Percentiles rank a stretch among this genome's conserved stretches.
Conservation (phyloP, 371 early-diverging fungal species). For the Actinomortierella ambigua region DNA sequence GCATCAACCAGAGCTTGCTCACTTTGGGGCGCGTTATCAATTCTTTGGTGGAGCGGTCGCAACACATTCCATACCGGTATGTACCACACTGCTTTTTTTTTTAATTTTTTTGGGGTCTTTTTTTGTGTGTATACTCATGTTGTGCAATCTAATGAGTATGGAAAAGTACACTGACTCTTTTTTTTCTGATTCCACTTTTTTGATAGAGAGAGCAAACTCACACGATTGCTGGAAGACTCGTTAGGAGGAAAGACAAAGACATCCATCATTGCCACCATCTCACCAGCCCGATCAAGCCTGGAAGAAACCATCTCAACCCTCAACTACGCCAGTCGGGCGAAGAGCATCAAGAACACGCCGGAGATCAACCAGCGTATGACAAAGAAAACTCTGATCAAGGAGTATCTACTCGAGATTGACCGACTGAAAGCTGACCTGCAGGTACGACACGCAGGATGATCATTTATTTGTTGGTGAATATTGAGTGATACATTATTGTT, state of each 20-base stretch:
- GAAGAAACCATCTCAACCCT: slow-evolving; percentile 95
- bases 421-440: slow-evolving; percentile 47
- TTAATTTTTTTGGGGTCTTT: neutral
- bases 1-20: slow-evolving; percentile 89
- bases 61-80: slow-evolving; percentile 90
- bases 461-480: too few relatives aligned
- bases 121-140: neutral
- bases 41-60: slow-evolving; percentile 77
- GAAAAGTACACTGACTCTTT: neutral
- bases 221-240: slow-evolving; percentile 94
- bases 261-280: slow-evolving; percentile 94
- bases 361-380: slow-evolving; percentile 84
- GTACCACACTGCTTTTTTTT: neutral
- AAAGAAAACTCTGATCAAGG: slow-evolving; percentile 75
- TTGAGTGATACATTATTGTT: too few relatives aligned
- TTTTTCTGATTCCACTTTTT: slow-evolving; percentile 4
- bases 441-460: slow-evolving; percentile 9
- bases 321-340: slow-evolving; percentile 95
- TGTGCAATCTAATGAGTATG: too few relatives aligned
- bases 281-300: slow-evolving; percentile 74
- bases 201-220: slow-evolving; percentile 89
- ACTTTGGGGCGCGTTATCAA: slow-evolving; percentile 95
- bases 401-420: slow-evolving; percentile 60
- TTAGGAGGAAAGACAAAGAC: slow-evolving; percentile 94
- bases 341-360: slow-evolving; percentile 92